Evolutionary conservation across 2,329 filamentous ascomycete genomes (phyloP), one percentile per base, ranked within the genome.

Genomic region (Neofusicoccum cordaticola): DNA sequence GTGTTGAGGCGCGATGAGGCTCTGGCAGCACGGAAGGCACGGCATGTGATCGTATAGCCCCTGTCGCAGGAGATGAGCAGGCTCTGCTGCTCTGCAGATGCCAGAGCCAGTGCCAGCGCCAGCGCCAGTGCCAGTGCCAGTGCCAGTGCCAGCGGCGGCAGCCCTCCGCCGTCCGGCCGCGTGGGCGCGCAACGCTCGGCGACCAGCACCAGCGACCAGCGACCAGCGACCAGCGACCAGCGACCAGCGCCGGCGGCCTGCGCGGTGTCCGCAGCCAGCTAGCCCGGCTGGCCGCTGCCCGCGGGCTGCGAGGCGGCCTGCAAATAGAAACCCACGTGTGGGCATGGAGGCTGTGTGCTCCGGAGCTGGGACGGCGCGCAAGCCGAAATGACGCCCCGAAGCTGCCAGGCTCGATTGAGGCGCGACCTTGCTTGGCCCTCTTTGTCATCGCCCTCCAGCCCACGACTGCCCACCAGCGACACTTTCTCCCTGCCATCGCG

Each of bases 21-120:
- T 57, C 53, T 57, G 53, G 42, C 13, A 39, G 37, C 27, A 51
- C 53, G 53, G 53, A 45, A 57, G 53, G 8, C 39, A 31, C 53
- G 53, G 53, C 53, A 57, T 57, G 53, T 57, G 53, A 57, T 57
- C 53, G 53, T 57, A 57, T 57, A 22, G 39, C 53, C 53, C 51
- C 51, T 56, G 37, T 41, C 19, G 51, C 51, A 42, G 35, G 51
- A 56, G 53, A 57, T 57, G 53, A 57, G 39, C 53, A 15, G 22
- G 5, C n/a, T 22, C 7, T 31, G 27, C 27, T 31, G 27, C 27
- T 31, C 27, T 31, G 27, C 27, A 31, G 27, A 31, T 22, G 22
- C 22, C 22, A 22, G 22, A 22, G 22, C 22, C 22, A 22, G 22
- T 2, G 22, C 22, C 22, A 22, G 22, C 2, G 22, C 22, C 22